Percentiles rank a stretch among this genome's conserved stretches.
Conservation (phyloP, 192 early-diverging fungal genomes). For the Backusella psychrophila region DNA sequence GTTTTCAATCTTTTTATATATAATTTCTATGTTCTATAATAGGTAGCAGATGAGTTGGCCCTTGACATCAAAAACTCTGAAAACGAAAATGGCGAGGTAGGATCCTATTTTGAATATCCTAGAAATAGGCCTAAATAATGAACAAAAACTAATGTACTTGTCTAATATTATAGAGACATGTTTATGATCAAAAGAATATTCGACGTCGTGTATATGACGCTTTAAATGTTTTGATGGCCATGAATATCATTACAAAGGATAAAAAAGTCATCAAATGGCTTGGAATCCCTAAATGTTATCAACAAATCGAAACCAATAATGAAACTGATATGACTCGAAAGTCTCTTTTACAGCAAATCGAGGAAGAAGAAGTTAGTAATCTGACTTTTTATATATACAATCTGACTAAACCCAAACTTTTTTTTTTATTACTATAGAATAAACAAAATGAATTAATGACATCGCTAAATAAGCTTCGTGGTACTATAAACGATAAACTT, state of each 20-base stretch:
- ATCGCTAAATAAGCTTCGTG: neutral
- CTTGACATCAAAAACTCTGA: conserved; percentile 13
- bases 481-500: neutral
- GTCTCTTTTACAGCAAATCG: conserved; percentile 12
- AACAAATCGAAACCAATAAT: neutral
- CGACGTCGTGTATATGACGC: conserved; percentile 71
- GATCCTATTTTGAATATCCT: neutral
- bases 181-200: conserved; percentile 61
- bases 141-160: neutral
- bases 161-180: conserved; percentile 10
- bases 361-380: conserved; percentile 18
- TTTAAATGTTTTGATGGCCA: conserved; percentile 65
- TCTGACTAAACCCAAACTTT: neutral
- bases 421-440: neutral
- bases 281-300: conserved; percentile 45
- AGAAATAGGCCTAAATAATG: neutral
- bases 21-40: neutral
- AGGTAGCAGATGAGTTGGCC: conserved; percentile 56
- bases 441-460: conserved; percentile 1
- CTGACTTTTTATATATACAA: neutral
- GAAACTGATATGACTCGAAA: neutral
- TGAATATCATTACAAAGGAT: conserved; percentile 63
- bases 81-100: conserved; percentile 5
- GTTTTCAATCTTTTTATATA: neutral
- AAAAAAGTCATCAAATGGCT: conserved; percentile 65